Base-by-base conservation (phyloP, 2,329 filamentous ascomycete species). In the Calycina herbarum region DNA sequence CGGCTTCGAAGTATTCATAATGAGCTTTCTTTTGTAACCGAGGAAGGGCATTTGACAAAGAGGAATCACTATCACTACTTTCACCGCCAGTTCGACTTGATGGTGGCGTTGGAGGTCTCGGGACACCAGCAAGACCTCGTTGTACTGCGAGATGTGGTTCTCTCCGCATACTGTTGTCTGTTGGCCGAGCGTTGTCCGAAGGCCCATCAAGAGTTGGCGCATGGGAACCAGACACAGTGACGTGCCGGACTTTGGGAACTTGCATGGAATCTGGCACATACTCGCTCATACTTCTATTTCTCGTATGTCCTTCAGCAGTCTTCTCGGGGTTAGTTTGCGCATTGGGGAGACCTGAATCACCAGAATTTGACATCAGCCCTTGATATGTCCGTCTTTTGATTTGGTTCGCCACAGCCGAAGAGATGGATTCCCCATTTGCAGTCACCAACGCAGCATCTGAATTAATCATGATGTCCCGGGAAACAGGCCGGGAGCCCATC, bases 201-300 rank as follows among this genome's bases (percentile, higher is more conserved):
- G 73, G 70, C 63, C 72, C 77, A 73, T 79, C 79, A 68, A 77
- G 79, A 61, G 72, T 78, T 72, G 73, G 82, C 70, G 76, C 75
- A 65, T 86, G 86, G 2, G 87, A 82, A 0, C 87, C 87, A 5
- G 89, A 90, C 17, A 95, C 87, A 0, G 90, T 92, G 64, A 91
- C 84, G 68, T 92, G 89, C 56, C 93, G 86, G 38, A 81, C 79
- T 73, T 87, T 91, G 0, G 89, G 83, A 60, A 90, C 84, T 56
- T 87, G 83, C 69, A 89, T 81, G 5, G 86, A 80, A 63, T 95
- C 91, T 1, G 93, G 93, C 0, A 88, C 84, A 77, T 96, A 97
- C 70, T 97, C 94, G 79, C 93, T 97, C 31, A 95, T 81, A 77
- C 94, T 97, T 72, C 94, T 85, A 76, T 95, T 93, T 66, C 91